A percentile compares a stretch with the other conserved stretches of the same genome.
Conservation (phyloP, 139 green algal species). For the Tetratostichococcus sp. region DNA sequence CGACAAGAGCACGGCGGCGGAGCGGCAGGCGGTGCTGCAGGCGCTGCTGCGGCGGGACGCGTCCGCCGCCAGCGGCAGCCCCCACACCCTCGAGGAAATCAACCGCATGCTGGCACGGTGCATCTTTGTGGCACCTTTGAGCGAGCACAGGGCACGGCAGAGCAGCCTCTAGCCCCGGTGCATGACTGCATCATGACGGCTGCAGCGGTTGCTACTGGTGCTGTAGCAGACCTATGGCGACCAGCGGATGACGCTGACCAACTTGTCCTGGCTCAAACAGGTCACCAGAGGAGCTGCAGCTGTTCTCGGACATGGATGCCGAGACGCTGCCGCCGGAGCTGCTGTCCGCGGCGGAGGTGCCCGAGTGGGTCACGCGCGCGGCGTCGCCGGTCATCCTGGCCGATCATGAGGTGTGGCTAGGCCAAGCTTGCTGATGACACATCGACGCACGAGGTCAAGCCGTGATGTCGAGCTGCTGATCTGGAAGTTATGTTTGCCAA, state of each 20-base stretch:
- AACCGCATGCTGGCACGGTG: slow-evolving; percentile 56
- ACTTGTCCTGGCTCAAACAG: too few species aligned
- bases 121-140: too few species aligned
- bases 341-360: background rate
- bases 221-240: too few species aligned
- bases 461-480: background rate
- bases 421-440: background rate
- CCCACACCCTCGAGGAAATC: slow-evolving; percentile 43
- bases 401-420: background rate
- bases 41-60: slow-evolving; percentile 45
- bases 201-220: too few species aligned
- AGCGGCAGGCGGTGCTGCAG: slow-evolving; percentile 48
- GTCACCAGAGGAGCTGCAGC: slow-evolving; percentile 45
- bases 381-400: background rate
- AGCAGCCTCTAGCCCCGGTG: too few species aligned
- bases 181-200: too few species aligned
- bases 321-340: background rate
- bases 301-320: slow-evolving; percentile 56
- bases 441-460: background rate
- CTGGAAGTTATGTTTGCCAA: too few species aligned
- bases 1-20: slow-evolving; percentile 38
- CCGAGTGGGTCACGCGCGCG: background rate
- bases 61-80: slow-evolving; percentile 16
- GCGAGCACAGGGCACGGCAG: too few species aligned
- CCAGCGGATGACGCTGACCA: too few species aligned